These are phyloP conservation scores for Lizonia empirigonia DNA, from an alignment of 2,329 filamentous ascomycete genomes.

Conservation along the genomic window DNA sequence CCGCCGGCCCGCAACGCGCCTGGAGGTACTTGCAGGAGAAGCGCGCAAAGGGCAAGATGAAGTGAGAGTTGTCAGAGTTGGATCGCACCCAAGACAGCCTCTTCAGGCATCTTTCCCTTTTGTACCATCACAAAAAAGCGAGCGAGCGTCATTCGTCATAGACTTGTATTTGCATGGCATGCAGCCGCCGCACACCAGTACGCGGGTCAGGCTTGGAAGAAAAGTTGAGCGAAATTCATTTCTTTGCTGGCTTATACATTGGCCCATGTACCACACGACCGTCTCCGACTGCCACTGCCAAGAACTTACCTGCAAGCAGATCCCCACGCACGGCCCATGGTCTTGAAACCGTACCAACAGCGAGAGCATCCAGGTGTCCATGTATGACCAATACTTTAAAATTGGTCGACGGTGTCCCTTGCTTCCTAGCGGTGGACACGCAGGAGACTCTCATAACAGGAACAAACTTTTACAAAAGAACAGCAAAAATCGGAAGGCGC, in stretches of 20 bases:
- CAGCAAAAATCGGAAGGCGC: too few relatives aligned
- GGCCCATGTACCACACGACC: background rate
- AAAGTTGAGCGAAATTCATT: conserved; percentile 11
- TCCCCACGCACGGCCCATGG: background rate
- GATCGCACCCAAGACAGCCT: background rate
- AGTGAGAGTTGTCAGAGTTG: conserved; percentile 20
- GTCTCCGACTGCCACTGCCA: background rate
- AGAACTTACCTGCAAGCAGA: background rate
- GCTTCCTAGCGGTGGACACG: background rate
- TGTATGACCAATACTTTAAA: background rate
- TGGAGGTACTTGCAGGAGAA: conserved; percentile 85
- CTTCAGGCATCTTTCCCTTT: conserved; percentile 17
- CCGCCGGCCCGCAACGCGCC: conserved; percentile 72
- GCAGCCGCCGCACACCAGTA: conserved; percentile 14
- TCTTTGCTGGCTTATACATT: conserved; percentile 3
- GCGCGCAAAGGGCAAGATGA: conserved; percentile 51
- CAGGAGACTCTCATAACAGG: too few relatives aligned
- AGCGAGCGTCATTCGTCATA: conserved; percentile 8
- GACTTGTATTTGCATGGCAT: conserved; percentile 9
- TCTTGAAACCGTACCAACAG: background rate
- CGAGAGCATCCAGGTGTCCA: background rate
- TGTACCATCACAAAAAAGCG: conserved; percentile 27
- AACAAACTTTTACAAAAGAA: too few relatives aligned
- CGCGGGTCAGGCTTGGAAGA: conserved; percentile 18
- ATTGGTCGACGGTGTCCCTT: background rate